Conservation (phyloP, 2,329 filamentous ascomycete species). For the Fusarium staphyleae region DNA sequence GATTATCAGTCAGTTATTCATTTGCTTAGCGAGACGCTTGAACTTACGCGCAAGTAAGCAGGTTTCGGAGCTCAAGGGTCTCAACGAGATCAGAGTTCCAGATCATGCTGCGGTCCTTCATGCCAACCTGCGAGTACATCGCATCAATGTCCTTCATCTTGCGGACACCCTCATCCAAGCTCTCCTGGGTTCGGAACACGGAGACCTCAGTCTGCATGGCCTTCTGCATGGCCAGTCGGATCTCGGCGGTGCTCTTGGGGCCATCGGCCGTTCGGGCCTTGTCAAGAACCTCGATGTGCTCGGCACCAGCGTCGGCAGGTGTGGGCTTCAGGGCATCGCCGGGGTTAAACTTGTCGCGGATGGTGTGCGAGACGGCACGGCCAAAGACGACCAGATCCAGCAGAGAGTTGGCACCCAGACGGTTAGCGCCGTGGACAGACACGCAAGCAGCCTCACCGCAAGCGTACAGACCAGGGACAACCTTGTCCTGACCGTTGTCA, state of each 20-base stretch:
- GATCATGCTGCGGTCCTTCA: slow-evolving; percentile 99
- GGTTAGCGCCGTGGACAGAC: slow-evolving; percentile 97
- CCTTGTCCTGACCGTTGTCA: slow-evolving; percentile 84
- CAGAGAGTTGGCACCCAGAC: slow-evolving; percentile 96
- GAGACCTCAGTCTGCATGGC: slow-evolving; percentile 97
- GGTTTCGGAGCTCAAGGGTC: slow-evolving; percentile 92
- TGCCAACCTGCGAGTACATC: slow-evolving; percentile 82
- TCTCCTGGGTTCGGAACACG: slow-evolving; percentile 95
- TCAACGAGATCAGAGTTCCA: slow-evolving; percentile 99
- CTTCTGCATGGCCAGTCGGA: slow-evolving; percentile 95
- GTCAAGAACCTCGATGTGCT: slow-evolving; percentile 87
- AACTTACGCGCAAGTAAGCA: slow-evolving; percentile 94
- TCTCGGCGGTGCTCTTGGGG: slow-evolving; percentile 85
- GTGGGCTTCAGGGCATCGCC: slow-evolving; percentile 81
- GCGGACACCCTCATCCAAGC: slow-evolving; percentile 88
- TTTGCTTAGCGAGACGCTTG: not conserved
- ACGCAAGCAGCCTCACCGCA: slow-evolving; percentile 98
- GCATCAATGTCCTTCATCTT: slow-evolving; percentile 87
- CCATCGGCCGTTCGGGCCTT: slow-evolving; percentile 83
- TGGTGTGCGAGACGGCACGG: slow-evolving; percentile 95
- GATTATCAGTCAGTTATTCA: slow-evolving; percentile 19
- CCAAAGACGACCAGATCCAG: slow-evolving; percentile 98
- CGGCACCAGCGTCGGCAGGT: slow-evolving; percentile 84
- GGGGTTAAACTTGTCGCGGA: slow-evolving; percentile 91
- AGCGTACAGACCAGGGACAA: slow-evolving; percentile 93